Evolutionary conservation across 1,139 yeast species (phyloP), one percentile per base, ranked within the genome.

Genomic region (Kodamaea ohmeri): DNA sequence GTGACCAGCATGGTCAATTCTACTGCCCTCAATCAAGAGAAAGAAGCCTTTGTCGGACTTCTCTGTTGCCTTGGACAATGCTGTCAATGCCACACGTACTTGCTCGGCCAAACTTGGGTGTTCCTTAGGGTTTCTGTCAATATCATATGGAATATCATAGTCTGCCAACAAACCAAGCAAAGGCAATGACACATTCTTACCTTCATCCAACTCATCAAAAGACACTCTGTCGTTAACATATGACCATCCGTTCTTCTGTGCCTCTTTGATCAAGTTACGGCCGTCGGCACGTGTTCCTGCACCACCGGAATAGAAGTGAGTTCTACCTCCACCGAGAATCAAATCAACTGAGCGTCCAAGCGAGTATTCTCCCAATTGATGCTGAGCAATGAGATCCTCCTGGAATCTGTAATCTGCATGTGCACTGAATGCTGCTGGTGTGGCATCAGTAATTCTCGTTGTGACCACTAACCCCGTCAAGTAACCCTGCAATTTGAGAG

Each of bases 1-100:
- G 51, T 58, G 62, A 27, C 61, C 62, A 3, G 61, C 60, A 28
- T 58, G 62, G 47, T 58, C 62, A 43, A 56, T 56, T 41, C 61
- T 43, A 11, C 58, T 51, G 3, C 61, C 60, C 38, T 58, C 62
- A 14, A 58, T 55, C 35, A 58, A 49, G 35, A 58, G 48, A 40
- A 58, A 56, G 42, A 58, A 56, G 4, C 62, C 62, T 31, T 50
- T 27, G 17, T 56, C 60, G 9, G 58, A 50, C 35, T 55, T 46
- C 34, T 49, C 43, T 3, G 61, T 53, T 30, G 61, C 61, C 29
- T 52, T 44, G 19, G 50, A 37, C 41, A 58, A 50, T 0, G 61
- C 58, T 11, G 51, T 49, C 46, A 58, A 50, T 2, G 62, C 62
- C 5, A 53, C 52, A 32, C 48, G 42, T 19, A 52, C 59, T 36